Base-by-base conservation (phyloP, 768 basidiomycete species). In the Tricholoma furcatifolium region DNA sequence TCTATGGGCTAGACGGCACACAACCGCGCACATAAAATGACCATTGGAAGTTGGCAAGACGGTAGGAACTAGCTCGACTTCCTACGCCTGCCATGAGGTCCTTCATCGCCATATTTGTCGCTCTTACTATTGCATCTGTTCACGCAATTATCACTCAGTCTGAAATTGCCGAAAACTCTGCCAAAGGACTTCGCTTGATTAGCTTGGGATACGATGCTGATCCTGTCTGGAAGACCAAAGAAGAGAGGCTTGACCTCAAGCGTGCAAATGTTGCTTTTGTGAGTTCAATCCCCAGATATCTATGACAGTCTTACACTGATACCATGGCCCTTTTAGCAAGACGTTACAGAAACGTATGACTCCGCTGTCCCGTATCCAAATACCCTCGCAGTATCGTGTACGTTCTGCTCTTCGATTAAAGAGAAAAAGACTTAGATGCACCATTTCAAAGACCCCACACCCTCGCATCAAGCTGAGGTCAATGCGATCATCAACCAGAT, bases 201-300 rank as follows among this genome's bases (percentile, higher is more conserved):
- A 63, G 65, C 47, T 58, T 70, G 32, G 59, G 60, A 14, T 61
- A 65, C 18, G 64, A 51, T n/a, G 64, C 51, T 5, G 66, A 67
- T 12, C 66, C 69, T 6, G 65, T 66, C 1, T 70, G 67, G 70
- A 67, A 62, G 47, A 64, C 68, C 0, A 65, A 69, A 27, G 64
- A 61, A 11, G 67, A 70, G 38, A 66, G 62, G 31, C 60, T 67
- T n/a, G 64, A 63, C 7, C 60, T 68, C 38, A 65, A 65, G 36
- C 47, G 55, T 24, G 53, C 60, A 18, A 47, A 59, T 31, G 39
- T 56, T 24, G 51, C 55, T 44, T 71, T 70, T 45, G 63, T 70
- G 48, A 51, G 67, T 63, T 31, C 8, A 10, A 9, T 5, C n/a
- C 11, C n/a, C n/a, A n/a, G n/a, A 11, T 44, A 43, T 12, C 15